A percentile compares a stretch with the other conserved stretches of the same genome.
These are phyloP conservation scores for Amaranthus cruentus DNA, from an alignment of 148 eudicot species.

Conservation along the genomic window DNA sequence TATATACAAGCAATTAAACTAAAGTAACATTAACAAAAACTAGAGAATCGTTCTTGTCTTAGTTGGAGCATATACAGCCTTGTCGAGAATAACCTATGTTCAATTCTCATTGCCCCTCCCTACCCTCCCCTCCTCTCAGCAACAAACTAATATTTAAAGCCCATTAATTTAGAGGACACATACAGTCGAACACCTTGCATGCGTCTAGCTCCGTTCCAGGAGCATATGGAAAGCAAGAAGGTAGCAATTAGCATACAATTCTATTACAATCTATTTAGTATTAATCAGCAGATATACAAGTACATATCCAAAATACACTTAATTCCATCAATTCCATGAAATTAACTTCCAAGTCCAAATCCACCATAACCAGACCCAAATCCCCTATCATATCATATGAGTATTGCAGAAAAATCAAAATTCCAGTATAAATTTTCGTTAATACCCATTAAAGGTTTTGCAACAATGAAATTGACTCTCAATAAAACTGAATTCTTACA, in stretches of 20 bases:
- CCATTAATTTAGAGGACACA: too few species aligned
- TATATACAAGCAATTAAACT: too few species aligned
- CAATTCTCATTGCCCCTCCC: too few species aligned
- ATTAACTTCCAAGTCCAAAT: background rate
- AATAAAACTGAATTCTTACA: background rate
- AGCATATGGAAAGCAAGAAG: background rate
- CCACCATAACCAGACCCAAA: background rate
- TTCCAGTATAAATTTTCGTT: background rate
- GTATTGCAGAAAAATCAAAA: background rate
- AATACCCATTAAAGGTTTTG: conserved; percentile 6
- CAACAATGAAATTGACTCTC: background rate
- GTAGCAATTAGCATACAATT: background rate
- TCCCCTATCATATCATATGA: background rate
- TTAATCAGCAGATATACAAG: background rate
- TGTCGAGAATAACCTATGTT: too few species aligned
- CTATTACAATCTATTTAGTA: background rate
- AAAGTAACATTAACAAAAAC: too few species aligned
- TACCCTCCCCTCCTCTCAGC: too few species aligned
- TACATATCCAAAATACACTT: background rate
- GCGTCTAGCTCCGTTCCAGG: too few species aligned
- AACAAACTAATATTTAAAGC: too few species aligned
- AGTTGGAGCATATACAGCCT: too few species aligned
- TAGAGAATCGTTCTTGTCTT: too few species aligned
- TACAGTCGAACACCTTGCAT: too few species aligned
- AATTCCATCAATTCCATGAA: background rate